Evolutionary conservation across 352 stramenopile species (phyloP), one percentile per base, ranked within the genome.

Genomic region (Phytophthora pinifolia): DNA sequence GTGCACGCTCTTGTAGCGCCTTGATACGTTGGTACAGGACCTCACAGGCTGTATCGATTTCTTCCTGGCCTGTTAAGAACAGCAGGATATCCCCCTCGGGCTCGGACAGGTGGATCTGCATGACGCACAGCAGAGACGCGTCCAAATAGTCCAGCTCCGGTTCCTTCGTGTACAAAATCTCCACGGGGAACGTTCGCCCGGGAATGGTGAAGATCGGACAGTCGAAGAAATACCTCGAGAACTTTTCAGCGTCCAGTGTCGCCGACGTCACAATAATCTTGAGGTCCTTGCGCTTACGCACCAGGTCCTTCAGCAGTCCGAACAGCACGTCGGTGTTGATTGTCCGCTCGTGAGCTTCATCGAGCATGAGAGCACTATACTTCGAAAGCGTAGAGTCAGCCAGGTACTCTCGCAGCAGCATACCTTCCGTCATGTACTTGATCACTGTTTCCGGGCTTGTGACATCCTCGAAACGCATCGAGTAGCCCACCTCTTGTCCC

Each of bases 371-470:
- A 4, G 92, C 93, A 18, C 79, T 87, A 67, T 98, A 98, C 51
- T 96, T 88, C n/a, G 82, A 92, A 17, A 99, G 74, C 43, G 96
- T 87, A 25, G 94, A 83, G 76, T 99, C 97, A 5, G 94, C 92
- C 12, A 99, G 77, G 67, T 99, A 99, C 72, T 99, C 98, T 61
- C 97, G 88, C 75, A 99, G 88, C 1, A 99, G 72, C 97, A 99
- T 99, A 75, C 98, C 98, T 77, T 99, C 98, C 2, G 97, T 99
- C 97, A 99, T 99, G 74, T 99, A 99, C 79, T 99, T 99, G 65
- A 99, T 99, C 45, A 98, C 88, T 1, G 97, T 99, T 49, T 98
- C 80, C 2, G 76, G 67, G n/a, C 68, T 86, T 5, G 86, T 92
- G 15, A 86, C 85, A 55, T 94, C 85, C 39, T 95, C 81, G 34